A percentile compares a stretch with the other conserved stretches of the same genome.
Conservation (phyloP, 768 basidiomycete genomes). For the Tulasnella sp. region DNA sequence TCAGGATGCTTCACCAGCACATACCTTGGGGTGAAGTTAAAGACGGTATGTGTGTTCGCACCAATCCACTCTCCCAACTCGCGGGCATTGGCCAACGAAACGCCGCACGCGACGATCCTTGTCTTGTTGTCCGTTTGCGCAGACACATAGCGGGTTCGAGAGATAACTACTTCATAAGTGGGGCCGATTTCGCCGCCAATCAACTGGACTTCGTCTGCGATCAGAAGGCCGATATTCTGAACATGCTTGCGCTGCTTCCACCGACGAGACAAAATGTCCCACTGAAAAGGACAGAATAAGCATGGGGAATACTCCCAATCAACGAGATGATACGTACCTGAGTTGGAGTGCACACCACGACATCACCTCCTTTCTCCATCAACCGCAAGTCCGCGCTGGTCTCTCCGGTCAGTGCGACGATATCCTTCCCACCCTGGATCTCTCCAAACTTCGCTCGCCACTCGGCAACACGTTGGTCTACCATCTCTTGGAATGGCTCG, state of each 20-base stretch:
- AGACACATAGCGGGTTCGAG: slow-evolving; percentile 94
- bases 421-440: slow-evolving; percentile 90
- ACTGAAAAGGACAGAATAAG: slow-evolving; percentile 52
- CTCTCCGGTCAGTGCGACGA: slow-evolving; percentile 92
- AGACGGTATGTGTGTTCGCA: slow-evolving; percentile 88
- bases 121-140: slow-evolving; percentile 92
- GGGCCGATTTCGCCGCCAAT: slow-evolving; percentile 95
- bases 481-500: slow-evolving; percentile 98
- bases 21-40: slow-evolving; percentile 95
- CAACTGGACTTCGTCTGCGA: slow-evolving; percentile 94
- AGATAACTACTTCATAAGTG: slow-evolving; percentile 95
- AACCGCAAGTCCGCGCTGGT: slow-evolving; percentile 87
- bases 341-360: slow-evolving; percentile 90
- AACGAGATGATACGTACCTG: slow-evolving; percentile 58
- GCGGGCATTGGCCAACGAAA: slow-evolving; percentile 92
- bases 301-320: slow-evolving; percentile 25
- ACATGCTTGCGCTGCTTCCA: slow-evolving; percentile 99
- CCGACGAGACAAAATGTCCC: slow-evolving; percentile 91
- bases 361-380: slow-evolving; percentile 80
- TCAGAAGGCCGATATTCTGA: slow-evolving; percentile 87
- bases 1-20: neutral
- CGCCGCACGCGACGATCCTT: slow-evolving; percentile 91
- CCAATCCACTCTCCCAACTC: slow-evolving; percentile 99
- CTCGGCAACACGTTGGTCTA: slow-evolving; percentile 83
- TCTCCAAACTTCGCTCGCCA: slow-evolving; percentile 84